phyloP scores from a whole-genome alignment of 2,329 filamentous ascomycete species.

The Epichloe typhina region DNA sequence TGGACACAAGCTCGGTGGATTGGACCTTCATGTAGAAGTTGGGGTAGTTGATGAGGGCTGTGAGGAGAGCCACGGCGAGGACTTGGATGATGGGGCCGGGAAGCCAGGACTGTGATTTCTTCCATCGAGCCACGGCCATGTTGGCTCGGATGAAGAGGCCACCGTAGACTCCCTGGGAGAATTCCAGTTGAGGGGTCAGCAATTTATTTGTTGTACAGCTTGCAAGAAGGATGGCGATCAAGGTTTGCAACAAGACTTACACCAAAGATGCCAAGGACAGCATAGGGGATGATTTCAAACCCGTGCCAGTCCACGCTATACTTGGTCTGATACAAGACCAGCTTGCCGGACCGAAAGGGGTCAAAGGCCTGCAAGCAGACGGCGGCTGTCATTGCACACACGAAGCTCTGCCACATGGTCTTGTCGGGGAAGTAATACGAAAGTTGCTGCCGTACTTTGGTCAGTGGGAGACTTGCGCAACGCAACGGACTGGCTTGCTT shows the following conservation, averaged over 20 bases:
- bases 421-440: conserved; percentile 98
- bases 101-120: conserved; percentile 51
- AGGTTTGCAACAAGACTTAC: conserved; percentile 21
- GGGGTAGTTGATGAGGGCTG: conserved; percentile 84
- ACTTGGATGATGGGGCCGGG: conserved; percentile 71
- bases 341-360: conserved; percentile 87
- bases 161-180: conserved; percentile 81
- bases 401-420: conserved; percentile 99
- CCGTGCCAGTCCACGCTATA: conserved; percentile 88
- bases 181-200: conserved; percentile 35
- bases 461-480: not conserved
- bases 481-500: not conserved
- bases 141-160: conserved; percentile 92
- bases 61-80: conserved; percentile 62
- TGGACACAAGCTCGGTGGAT: conserved; percentile 79
- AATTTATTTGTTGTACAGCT: not conserved
- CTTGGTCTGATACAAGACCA: conserved; percentile 90
- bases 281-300: conserved; percentile 85
- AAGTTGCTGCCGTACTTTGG: conserved; percentile 46
- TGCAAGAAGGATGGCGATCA: not conserved
- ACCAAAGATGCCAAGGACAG: conserved; percentile 72
- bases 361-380: conserved; percentile 87
- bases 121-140: conserved; percentile 73
- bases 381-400: conserved; percentile 97
- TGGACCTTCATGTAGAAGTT: conserved; percentile 95